Conservation (phyloP, 352 stramenopile genomes). For the Phytophthora constricta region DNA sequence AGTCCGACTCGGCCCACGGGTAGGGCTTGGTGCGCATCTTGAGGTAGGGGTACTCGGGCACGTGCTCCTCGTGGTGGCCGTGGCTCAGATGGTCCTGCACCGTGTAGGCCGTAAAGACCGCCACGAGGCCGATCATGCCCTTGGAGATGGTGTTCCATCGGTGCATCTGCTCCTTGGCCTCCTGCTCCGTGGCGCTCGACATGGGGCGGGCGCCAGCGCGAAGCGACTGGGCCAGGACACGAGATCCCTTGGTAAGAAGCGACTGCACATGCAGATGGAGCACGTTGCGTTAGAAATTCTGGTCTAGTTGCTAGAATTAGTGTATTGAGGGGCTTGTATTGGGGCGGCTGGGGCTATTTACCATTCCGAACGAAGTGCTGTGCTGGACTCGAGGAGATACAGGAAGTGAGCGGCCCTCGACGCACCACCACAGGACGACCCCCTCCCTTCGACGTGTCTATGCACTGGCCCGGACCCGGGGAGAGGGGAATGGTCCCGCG, state of each 20-base stretch:
- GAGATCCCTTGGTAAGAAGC: conserved; percentile 70
- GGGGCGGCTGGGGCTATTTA: conserved; percentile 16
- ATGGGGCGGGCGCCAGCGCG: conserved; percentile 72
- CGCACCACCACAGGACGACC: conserved; percentile 3
- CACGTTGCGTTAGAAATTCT: neutral
- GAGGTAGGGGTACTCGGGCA: conserved; percentile 78
- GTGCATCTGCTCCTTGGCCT: conserved; percentile 89
- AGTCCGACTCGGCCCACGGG: conserved; percentile 82
- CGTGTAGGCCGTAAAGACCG: conserved; percentile 67
- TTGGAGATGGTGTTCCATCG: conserved; percentile 88
- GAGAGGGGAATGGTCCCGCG: too few relatives aligned
- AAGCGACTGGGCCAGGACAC: conserved; percentile 56
- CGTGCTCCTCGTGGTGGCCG: conserved; percentile 69
- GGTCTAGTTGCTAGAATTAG: neutral
- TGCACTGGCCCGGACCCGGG: too few relatives aligned
- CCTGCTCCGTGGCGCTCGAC: conserved; percentile 80
- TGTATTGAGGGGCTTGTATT: conserved; percentile 12
- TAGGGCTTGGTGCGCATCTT: conserved; percentile 90
- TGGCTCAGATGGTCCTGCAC: conserved; percentile 64
- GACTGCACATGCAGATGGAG: too few relatives aligned
- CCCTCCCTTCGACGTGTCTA: conserved; percentile 3
- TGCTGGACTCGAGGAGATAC: conserved; percentile 28
- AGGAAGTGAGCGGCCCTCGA: conserved; percentile 32
- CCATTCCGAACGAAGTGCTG: conserved; percentile 11
- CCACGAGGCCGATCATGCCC: conserved; percentile 75